phyloP scores from a whole-genome alignment of 371 early-diverging fungal genomes.

The Fennellomyces sp. region DNA sequence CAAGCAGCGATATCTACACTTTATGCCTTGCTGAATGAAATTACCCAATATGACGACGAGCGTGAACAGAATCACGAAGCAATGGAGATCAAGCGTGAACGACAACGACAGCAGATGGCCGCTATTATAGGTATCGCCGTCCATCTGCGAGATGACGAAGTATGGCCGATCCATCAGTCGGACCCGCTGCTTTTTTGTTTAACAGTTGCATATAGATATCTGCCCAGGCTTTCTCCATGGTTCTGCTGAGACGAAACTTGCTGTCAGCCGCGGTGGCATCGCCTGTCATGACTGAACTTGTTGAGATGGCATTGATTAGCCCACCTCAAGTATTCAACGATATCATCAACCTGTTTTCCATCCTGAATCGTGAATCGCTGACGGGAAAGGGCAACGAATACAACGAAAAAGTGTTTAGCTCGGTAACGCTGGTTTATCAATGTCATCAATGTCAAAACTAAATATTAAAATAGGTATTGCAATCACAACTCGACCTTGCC shows the following conservation, averaged over 20 bases:
- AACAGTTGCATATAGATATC: slow-evolving; percentile 50
- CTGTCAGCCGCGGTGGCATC: slow-evolving; percentile 46
- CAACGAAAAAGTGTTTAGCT: slow-evolving; percentile 44
- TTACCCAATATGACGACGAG: slow-evolving; percentile 46
- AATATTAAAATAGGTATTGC: slow-evolving; percentile 10
- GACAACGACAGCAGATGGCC: background rate
- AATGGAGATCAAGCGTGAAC: background rate
- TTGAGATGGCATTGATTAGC: slow-evolving; percentile 64
- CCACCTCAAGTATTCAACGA: slow-evolving; percentile 53
- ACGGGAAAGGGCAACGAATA: slow-evolving; percentile 25
- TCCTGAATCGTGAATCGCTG: slow-evolving; percentile 49
- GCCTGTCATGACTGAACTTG: slow-evolving; percentile 53
- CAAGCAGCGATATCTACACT: slow-evolving; percentile 57
- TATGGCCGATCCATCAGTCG: slow-evolving; percentile 23
- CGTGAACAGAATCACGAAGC: background rate
- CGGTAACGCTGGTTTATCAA: slow-evolving; percentile 30
- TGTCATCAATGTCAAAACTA: slow-evolving; percentile 12
- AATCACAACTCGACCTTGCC: slow-evolving; percentile 53
- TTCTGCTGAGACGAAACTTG: slow-evolving; percentile 57
- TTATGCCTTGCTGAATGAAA: slow-evolving; percentile 57
- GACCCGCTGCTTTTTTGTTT: background rate
- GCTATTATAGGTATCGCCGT: slow-evolving; percentile 68
- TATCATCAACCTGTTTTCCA: slow-evolving; percentile 53
- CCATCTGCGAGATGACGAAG: slow-evolving; percentile 61
- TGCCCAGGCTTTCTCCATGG: slow-evolving; percentile 59